Percentiles rank a stretch among this genome's conserved stretches.
phyloP scores from a whole-genome alignment of 208 protist species.

The Zelonia costaricensis region DNA sequence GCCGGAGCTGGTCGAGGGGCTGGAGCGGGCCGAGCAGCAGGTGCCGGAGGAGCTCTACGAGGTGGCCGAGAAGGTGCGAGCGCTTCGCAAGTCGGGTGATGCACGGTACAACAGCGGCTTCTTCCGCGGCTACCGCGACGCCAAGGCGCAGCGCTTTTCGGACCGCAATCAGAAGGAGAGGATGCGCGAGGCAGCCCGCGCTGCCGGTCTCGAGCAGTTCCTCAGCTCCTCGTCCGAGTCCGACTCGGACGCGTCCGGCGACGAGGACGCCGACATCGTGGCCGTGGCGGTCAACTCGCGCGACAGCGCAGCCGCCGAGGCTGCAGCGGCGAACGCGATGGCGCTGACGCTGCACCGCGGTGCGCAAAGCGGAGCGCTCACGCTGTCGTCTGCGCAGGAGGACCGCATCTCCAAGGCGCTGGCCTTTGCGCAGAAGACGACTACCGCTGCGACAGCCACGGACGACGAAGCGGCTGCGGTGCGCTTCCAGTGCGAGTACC shows the following conservation, averaged over 20 bases:
- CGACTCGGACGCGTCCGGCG: constrained; percentile 46
- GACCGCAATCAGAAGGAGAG: constrained; percentile 68
- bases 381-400: constrained; percentile 40
- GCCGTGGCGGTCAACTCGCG: constrained; percentile 21
- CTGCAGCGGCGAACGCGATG: constrained; percentile 17
- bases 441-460: constrained; percentile 34
- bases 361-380: constrained; percentile 3
- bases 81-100: constrained; percentile 69
- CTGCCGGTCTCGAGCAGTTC: constrained; percentile 76
- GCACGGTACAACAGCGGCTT: constrained; percentile 66
- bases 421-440: constrained; percentile 79
- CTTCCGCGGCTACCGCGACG: constrained; percentile 76
- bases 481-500: constrained; percentile 83
- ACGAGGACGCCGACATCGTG: constrained; percentile 36
- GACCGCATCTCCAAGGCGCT: constrained; percentile 66
- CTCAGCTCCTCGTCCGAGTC: constrained; percentile 55
- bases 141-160: constrained; percentile 53
- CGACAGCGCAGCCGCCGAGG: constrained; percentile 6
- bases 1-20: constrained; percentile 74
- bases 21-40: constrained; percentile 72
- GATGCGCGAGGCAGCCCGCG: constrained; percentile 59
- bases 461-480: constrained; percentile 35
- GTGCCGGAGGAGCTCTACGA: constrained; percentile 87
- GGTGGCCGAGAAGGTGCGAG: constrained; percentile 58
- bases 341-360: constrained; percentile 26